These are phyloP conservation scores for Citrus maxima DNA, from an alignment of 345 rosid genomes.

Conservation along the genomic window DNA sequence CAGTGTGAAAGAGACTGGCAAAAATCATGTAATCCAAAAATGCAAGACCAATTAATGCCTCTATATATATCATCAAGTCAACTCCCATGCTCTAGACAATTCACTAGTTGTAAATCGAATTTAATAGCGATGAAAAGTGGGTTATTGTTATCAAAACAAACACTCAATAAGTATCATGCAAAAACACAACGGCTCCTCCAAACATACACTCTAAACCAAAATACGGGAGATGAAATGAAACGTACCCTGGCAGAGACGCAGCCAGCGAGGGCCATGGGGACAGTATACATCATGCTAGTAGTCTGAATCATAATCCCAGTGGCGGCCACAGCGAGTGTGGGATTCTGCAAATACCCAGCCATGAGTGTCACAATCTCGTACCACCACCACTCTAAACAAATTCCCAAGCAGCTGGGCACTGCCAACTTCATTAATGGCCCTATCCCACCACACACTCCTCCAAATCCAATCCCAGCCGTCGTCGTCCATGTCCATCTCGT, in stretches of 20 bases:
- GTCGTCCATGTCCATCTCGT: slow-evolving; percentile 27
- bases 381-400: slow-evolving; percentile 99
- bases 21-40: too few species aligned
- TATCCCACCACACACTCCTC: slow-evolving; percentile 48
- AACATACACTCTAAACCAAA: too few species aligned
- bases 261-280: slow-evolving; percentile 98
- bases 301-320: slow-evolving; percentile 95
- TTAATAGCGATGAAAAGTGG: too few species aligned
- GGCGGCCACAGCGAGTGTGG: slow-evolving; percentile 84
- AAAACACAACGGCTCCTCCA: too few species aligned
- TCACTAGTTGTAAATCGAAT: too few species aligned
- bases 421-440: slow-evolving; percentile 79
- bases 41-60: too few species aligned
- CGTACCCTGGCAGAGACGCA: slow-evolving; percentile 97
- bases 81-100: too few species aligned
- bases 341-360: slow-evolving; percentile 89
- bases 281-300: slow-evolving; percentile 96
- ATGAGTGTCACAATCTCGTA: slow-evolving; percentile 87
- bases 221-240: not conserved
- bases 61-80: too few species aligned
- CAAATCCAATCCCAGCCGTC: slow-evolving; percentile 34
- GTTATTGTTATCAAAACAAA: too few species aligned
- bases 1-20: not conserved
- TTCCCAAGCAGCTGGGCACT: slow-evolving; percentile 91
- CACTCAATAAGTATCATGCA: too few species aligned